A percentile compares a stretch with the other conserved stretches of the same genome.
These are phyloP conservation scores for Aureobasidium musti DNA, from an alignment of 2,329 filamentous ascomycete genomes.

Conservation along the genomic window DNA sequence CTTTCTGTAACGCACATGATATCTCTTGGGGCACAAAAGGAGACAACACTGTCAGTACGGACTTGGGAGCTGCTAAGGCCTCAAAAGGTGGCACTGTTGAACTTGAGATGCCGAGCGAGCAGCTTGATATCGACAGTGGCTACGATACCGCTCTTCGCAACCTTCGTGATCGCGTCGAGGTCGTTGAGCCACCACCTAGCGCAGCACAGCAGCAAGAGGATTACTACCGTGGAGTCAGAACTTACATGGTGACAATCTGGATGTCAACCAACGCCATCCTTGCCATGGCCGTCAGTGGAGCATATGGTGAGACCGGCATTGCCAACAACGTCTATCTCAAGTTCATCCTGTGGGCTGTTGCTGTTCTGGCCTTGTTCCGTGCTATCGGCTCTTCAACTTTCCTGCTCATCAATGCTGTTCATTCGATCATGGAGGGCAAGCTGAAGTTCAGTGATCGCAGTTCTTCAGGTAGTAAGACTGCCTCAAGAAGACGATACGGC, in stretches of 20 bases:
- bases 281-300: slow-evolving; percentile 88
- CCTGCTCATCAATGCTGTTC: slow-evolving; percentile 78
- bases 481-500: slow-evolving; percentile 25
- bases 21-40: slow-evolving; percentile 99
- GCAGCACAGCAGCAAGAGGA: slow-evolving; percentile 93
- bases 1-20: slow-evolving; percentile 99
- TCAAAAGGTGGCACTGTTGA: slow-evolving; percentile 77
- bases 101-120: slow-evolving; percentile 95
- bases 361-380: slow-evolving; percentile 81
- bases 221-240: slow-evolving; percentile 95
- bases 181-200: slow-evolving; percentile 60
- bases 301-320: slow-evolving; percentile 71
- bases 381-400: slow-evolving; percentile 80
- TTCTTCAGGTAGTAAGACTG: slow-evolving; percentile 20
- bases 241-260: slow-evolving; percentile 97
- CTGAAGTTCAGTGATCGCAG: slow-evolving; percentile 57
- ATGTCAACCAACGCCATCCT: slow-evolving; percentile 89
- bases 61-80: slow-evolving; percentile 82
- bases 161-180: slow-evolving; percentile 87
- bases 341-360: slow-evolving; percentile 92
- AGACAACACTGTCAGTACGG: slow-evolving; percentile 91
- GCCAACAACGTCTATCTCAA: slow-evolving; percentile 85
- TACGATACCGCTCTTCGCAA: slow-evolving; percentile 98
- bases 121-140: slow-evolving; percentile 95
- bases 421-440: slow-evolving; percentile 82